Conservation (phyloP, 257 asterid genomes). For the Nicotiana noctiflora region DNA sequence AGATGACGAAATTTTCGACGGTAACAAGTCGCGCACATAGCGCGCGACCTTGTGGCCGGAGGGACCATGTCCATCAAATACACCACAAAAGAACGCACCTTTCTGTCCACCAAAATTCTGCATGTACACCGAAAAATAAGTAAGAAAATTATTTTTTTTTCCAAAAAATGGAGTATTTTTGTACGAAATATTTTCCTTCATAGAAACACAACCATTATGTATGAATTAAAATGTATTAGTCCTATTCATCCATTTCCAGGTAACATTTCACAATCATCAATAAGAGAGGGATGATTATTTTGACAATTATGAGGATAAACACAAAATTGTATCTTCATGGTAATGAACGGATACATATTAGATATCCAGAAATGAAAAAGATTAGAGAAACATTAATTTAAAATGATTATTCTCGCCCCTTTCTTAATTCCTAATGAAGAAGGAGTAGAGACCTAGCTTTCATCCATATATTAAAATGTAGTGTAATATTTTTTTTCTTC, state of each 20-base stretch:
- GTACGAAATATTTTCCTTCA: too few species aligned
- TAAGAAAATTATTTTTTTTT: too few species aligned
- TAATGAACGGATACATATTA: neutral
- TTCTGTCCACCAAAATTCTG: slow-evolving; percentile 72
- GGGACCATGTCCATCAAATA: slow-evolving; percentile 93
- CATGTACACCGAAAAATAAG: neutral
- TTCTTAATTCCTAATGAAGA: too few species aligned
- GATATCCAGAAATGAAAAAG: neutral
- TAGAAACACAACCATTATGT: neutral
- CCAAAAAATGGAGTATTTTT: too few species aligned
- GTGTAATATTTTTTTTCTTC: too few species aligned
- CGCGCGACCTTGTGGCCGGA: slow-evolving; percentile 77
- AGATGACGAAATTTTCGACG: slow-evolving; percentile 50
- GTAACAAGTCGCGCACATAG: slow-evolving; percentile 56
- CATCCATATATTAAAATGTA: too few species aligned
- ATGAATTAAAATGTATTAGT: neutral
- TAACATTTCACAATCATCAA: neutral
- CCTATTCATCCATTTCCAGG: neutral
- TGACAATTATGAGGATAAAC: neutral
- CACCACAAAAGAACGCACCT: slow-evolving; percentile 61
- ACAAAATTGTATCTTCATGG: neutral
- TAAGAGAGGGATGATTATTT: neutral
- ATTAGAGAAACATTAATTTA: neutral
- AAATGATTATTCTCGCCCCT: neutral
- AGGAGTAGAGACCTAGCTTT: too few species aligned